These are phyloP conservation scores for Erysimum cheiranthoides DNA, from an alignment of 345 rosid species.

Conservation along the genomic window DNA sequence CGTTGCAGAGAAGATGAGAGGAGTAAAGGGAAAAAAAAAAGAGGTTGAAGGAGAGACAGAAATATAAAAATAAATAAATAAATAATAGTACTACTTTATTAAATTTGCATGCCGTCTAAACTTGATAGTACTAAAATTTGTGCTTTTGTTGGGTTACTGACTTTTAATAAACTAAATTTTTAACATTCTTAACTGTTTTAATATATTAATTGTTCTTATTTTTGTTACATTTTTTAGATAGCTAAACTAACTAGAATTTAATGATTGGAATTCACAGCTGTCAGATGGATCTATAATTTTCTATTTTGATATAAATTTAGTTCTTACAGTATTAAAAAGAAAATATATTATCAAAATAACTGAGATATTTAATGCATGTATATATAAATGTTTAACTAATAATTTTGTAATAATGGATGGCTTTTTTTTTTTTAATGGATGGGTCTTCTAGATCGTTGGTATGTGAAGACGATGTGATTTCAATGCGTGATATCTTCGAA, in stretches of 20 bases:
- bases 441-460: neutral
- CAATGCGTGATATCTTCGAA: neutral
- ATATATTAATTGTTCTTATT: neutral
- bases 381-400: no score
- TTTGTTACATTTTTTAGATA: no score
- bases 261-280: no score
- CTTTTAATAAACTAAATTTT: neutral
- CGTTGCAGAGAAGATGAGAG: constrained; percentile 26
- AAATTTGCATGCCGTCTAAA: constrained; percentile 1
- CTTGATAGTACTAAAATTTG: neutral
- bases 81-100: neutral
- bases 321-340: no score
- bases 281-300: no score
- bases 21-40: neutral
- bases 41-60: neutral
- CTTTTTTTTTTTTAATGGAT: neutral
- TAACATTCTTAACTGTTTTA: neutral
- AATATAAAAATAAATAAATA: neutral
- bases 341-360: no score
- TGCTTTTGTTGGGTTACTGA: constrained; percentile 11
- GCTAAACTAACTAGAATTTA: no score
- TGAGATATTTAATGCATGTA: no score
- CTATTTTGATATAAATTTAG: no score
- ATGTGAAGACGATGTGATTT: neutral
- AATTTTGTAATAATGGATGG: no score